phyloP scores from a whole-genome alignment of 331 rosid species.

The Rhamnella rubrinervis region DNA sequence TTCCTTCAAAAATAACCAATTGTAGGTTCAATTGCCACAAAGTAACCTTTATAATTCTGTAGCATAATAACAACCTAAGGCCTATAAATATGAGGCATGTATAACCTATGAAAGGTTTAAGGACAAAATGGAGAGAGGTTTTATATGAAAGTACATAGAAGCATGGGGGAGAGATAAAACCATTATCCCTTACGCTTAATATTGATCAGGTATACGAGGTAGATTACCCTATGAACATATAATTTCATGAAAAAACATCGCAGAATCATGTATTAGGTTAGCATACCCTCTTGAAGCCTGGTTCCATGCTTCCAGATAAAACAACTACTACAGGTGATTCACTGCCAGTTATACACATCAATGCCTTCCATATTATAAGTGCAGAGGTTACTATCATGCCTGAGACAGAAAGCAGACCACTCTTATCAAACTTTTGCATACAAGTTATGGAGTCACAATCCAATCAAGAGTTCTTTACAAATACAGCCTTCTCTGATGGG shows the following conservation, averaged over 20 bases:
- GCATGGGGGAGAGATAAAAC: too few relatives aligned
- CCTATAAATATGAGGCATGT: too few relatives aligned
- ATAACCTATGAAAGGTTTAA: too few relatives aligned
- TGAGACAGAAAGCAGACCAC: constrained; percentile 24
- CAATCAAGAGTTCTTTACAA: neutral
- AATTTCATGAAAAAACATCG: constrained; percentile 4
- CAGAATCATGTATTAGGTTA: constrained; percentile 7
- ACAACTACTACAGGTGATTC: constrained; percentile 73
- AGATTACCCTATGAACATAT: neutral
- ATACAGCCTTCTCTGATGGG: too few relatives aligned
- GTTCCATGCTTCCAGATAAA: constrained; percentile 97
- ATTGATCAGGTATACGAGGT: too few relatives aligned
- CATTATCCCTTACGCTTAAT: too few relatives aligned
- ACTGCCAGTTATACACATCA: constrained; percentile 78
- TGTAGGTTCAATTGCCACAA: neutral
- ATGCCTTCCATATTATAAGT: constrained; percentile 75
- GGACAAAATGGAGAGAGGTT: too few relatives aligned
- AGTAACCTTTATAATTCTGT: too few relatives aligned
- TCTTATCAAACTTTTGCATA: neutral
- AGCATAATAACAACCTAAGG: too few relatives aligned
- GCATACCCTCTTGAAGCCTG: constrained; percentile 79
- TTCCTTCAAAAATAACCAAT: neutral
- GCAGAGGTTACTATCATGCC: constrained; percentile 88
- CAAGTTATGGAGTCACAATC: constrained; percentile 13
- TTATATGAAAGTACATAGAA: too few relatives aligned